Percentiles rank a stretch among this genome's conserved stretches.
phyloP scores from a whole-genome alignment of 257 asterid species.

The Solanum piurae region DNA sequence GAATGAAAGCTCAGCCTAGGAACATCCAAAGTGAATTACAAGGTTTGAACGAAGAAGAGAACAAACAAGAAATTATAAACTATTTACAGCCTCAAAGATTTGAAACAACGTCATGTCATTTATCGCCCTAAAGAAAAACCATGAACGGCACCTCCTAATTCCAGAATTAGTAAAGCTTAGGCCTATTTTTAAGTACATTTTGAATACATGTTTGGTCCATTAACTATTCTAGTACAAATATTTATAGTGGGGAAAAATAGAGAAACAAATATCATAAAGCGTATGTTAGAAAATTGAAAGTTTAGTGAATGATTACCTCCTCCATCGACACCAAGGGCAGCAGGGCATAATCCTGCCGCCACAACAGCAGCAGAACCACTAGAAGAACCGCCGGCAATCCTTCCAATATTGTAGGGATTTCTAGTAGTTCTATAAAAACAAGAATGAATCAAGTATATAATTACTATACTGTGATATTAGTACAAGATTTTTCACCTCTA shows the following conservation, averaged over 20 bases:
- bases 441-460: background rate
- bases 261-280: background rate
- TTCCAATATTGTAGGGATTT: slow-evolving; percentile 58
- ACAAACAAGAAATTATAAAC: background rate
- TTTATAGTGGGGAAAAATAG: background rate
- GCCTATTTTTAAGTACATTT: too few relatives aligned
- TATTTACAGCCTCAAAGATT: background rate
- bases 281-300: background rate
- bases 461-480: background rate
- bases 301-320: slow-evolving; percentile 44
- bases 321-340: slow-evolving; percentile 90
- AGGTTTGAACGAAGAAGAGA: background rate
- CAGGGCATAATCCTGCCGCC: slow-evolving; percentile 89
- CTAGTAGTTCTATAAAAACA: slow-evolving; percentile 40
- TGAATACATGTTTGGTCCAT: too few relatives aligned
- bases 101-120: background rate
- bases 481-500: background rate
- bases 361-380: slow-evolving; percentile 97
- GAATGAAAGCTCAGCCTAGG: background rate
- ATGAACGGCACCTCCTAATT: too few relatives aligned
- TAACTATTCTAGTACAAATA: too few relatives aligned
- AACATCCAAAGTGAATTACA: background rate
- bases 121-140: too few relatives aligned
- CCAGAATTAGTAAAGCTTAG: too few relatives aligned
- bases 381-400: slow-evolving; percentile 87